A percentile compares a stretch with the other conserved stretches of the same genome.
These are phyloP conservation scores for Strigomonas galati DNA, from an alignment of 208 protist species.

Conservation along the genomic window DNA sequence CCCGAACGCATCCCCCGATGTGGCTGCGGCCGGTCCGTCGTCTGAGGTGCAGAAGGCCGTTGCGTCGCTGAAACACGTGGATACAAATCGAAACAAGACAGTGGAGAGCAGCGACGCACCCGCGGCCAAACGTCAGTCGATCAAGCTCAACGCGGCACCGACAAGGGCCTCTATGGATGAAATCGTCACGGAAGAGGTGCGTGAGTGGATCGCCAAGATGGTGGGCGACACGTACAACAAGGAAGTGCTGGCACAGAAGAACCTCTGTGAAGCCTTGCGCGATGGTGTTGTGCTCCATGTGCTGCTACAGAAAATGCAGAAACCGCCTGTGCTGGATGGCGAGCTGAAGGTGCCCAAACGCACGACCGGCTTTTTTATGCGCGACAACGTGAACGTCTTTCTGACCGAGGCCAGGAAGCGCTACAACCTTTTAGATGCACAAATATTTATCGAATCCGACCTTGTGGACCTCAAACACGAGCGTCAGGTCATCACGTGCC, in stretches of 20 bases:
- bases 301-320: conserved; percentile 64
- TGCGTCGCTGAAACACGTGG: background rate
- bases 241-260: conserved; percentile 27
- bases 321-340: conserved; percentile 41
- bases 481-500: conserved; percentile 70
- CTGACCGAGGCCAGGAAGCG: conserved; percentile 30
- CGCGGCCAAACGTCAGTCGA: background rate
- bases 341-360: conserved; percentile 56
- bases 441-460: conserved; percentile 75
- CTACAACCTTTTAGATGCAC: conserved; percentile 49
- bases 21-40: background rate
- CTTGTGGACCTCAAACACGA: conserved; percentile 72
- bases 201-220: conserved; percentile 56
- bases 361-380: conserved; percentile 60
- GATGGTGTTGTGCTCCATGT: conserved; percentile 60
- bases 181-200: conserved; percentile 57
- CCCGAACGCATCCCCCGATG: conserved; percentile 2
- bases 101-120: too few relatives aligned
- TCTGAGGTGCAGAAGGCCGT: background rate
- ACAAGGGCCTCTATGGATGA: conserved; percentile 41
- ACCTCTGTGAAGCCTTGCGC: conserved; percentile 65
- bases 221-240: conserved; percentile 44
- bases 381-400: conserved; percentile 72
- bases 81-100: background rate
- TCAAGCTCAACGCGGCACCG: conserved; percentile 24